These are phyloP conservation scores for Penicillium sp. DNA, from an alignment of 2,329 filamentous ascomycete species.

Conservation along the genomic window DNA sequence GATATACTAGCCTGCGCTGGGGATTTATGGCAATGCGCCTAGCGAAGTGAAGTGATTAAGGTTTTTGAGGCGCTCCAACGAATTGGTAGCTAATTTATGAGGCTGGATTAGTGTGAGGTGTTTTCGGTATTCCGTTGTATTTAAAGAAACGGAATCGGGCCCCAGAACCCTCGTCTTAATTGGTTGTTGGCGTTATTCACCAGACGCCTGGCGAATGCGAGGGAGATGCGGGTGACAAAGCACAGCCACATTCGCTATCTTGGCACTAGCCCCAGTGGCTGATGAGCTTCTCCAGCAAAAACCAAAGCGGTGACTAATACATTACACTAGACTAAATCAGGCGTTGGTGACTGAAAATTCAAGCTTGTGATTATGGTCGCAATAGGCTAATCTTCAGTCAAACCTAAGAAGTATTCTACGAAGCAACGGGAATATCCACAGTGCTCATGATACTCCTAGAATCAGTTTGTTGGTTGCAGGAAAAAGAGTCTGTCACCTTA, in stretches of 20 bases:
- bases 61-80: not conserved
- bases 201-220: conserved; percentile 1
- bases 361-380: not conserved
- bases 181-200: not conserved
- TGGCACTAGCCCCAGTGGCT: conserved; percentile 5
- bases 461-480: not conserved
- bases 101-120: not conserved
- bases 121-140: not conserved
- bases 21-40: not conserved
- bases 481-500: not conserved
- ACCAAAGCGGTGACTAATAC: not conserved
- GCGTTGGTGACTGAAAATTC: not conserved
- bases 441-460: not conserved
- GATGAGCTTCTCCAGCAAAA: not conserved
- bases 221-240: conserved; percentile 5
- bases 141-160: not conserved
- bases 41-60: not conserved
- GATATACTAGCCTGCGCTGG: not conserved
- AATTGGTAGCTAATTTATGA: not conserved
- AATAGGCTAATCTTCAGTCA: too few relatives aligned
- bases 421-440: too few relatives aligned
- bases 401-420: too few relatives aligned
- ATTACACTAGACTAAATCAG: not conserved
- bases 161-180: not conserved
- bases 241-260: conserved; percentile 2